These are phyloP conservation scores for Colletotrichum tabaci DNA, from an alignment of 2,329 filamentous ascomycete species.

Conservation along the genomic window DNA sequence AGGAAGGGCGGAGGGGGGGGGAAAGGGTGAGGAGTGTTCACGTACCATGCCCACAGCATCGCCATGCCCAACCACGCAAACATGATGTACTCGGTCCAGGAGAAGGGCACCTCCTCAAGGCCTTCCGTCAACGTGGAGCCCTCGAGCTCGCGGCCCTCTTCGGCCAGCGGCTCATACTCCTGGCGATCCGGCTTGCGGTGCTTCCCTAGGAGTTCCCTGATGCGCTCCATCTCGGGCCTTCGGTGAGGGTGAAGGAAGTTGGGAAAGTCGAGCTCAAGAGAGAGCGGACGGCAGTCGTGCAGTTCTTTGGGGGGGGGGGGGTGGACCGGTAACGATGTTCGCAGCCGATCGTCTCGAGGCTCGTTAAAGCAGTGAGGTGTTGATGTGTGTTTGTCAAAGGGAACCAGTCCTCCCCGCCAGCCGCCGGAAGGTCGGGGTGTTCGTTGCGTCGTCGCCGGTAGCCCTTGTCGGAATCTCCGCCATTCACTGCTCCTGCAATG, in stretches of 20 bases:
- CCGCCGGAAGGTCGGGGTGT: slow-evolving; percentile 10
- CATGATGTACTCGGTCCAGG: slow-evolving; percentile 87
- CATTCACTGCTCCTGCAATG: slow-evolving; percentile 7
- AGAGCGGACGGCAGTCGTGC: not conserved
- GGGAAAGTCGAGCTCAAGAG: not conserved
- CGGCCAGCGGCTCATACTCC: slow-evolving; percentile 48
- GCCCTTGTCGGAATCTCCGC: slow-evolving; percentile 7
- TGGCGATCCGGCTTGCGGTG: slow-evolving; percentile 37
- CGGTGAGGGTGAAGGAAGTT: not conserved
- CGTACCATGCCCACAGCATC: slow-evolving; percentile 98
- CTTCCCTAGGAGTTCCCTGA: slow-evolving; percentile 34
- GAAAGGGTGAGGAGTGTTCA: slow-evolving; percentile 18
- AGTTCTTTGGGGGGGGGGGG: not conserved
- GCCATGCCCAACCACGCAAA: slow-evolving; percentile 90
- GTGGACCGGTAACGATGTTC: not conserved
- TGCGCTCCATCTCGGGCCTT: slow-evolving; percentile 37
- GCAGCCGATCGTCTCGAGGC: not conserved
- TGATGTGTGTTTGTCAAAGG: slow-evolving; percentile 9
- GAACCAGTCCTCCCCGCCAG: not conserved
- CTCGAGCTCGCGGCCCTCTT: slow-evolving; percentile 47
- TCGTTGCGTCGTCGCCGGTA: slow-evolving; percentile 17
- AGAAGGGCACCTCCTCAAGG: slow-evolving; percentile 73
- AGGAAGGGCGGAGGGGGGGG: not conserved
- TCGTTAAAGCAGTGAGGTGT: not conserved
- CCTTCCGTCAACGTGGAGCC: slow-evolving; percentile 49